Conservation (phyloP, 148 eudicot genomes). For the Diospyros kaki region DNA sequence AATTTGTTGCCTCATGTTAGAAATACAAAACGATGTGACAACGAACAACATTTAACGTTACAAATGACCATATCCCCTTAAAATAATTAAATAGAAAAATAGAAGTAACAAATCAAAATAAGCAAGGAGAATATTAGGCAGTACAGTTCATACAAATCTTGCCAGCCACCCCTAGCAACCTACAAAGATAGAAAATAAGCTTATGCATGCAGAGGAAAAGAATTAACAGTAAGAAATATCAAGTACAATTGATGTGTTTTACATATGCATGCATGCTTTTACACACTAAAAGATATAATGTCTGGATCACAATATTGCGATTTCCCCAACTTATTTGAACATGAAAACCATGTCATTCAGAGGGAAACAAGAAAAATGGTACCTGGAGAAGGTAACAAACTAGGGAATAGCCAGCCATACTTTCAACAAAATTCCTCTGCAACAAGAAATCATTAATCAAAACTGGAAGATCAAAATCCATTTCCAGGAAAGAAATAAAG, state of each 20-base stretch:
- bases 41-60: neutral
- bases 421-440: conserved; percentile 99
- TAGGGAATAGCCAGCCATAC: conserved; percentile 99
- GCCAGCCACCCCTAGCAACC: neutral
- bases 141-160: neutral
- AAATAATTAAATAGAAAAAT: neutral
- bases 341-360: neutral
- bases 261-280: neutral
- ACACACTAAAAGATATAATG: neutral
- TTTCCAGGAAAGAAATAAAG: neutral
- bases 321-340: neutral
- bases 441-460: conserved; percentile 23
- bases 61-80: neutral
- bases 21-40: neutral
- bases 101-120: neutral
- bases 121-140: neutral
- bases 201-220: neutral
- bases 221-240: neutral
- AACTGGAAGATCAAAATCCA: neutral
- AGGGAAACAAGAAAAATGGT: conserved; percentile 14
- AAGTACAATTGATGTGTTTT: neutral
- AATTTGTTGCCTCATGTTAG: neutral
- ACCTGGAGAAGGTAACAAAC: conserved; percentile 99
- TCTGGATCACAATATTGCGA: neutral
- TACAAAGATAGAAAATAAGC: neutral